phyloP scores from a whole-genome alignment of 2,329 filamentous ascomycete genomes.

The Davidsoniella neocaledoniae region DNA sequence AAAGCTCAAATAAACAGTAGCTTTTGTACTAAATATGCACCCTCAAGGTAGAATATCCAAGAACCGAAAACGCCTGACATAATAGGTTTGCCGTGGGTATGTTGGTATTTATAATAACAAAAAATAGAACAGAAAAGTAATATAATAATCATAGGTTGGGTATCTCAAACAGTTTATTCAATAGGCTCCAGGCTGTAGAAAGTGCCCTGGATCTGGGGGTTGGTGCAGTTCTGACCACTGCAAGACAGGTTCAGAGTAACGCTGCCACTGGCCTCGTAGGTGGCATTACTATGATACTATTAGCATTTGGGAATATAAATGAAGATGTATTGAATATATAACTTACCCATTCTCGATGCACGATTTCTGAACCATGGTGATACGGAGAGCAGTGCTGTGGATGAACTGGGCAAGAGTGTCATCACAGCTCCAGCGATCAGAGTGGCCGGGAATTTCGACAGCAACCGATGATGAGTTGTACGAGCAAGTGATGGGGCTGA shows the following conservation, averaged over 20 bases:
- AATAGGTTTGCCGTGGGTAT: too few relatives aligned
- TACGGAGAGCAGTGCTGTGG: slow-evolving; percentile 19
- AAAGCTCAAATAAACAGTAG: too few relatives aligned
- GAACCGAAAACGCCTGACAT: too few relatives aligned
- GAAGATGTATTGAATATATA: neutral
- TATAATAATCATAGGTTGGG: too few relatives aligned
- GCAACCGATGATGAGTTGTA: slow-evolving; percentile 27
- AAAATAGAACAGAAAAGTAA: too few relatives aligned
- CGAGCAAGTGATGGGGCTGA: slow-evolving; percentile 25
- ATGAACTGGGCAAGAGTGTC: slow-evolving; percentile 27
- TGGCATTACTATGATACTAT: slow-evolving; percentile 5
- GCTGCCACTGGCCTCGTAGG: slow-evolving; percentile 14
- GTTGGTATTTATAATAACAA: too few relatives aligned
- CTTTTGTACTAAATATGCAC: too few relatives aligned
- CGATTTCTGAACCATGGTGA: slow-evolving; percentile 29
- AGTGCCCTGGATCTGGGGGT: slow-evolving; percentile 1
- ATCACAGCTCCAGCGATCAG: slow-evolving; percentile 27
- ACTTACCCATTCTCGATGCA: slow-evolving; percentile 25
- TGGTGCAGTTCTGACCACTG: slow-evolving; percentile 1
- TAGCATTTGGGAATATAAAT: neutral
- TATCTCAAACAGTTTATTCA: too few relatives aligned
- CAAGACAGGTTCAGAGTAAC: slow-evolving; percentile 12
- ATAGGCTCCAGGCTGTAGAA: slow-evolving; percentile 8
- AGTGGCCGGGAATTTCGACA: slow-evolving; percentile 18
- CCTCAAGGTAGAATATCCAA: too few relatives aligned